Base-by-base conservation (phyloP, 805 yeast genomes). In the Yamadazyma paraphyllophila region DNA sequence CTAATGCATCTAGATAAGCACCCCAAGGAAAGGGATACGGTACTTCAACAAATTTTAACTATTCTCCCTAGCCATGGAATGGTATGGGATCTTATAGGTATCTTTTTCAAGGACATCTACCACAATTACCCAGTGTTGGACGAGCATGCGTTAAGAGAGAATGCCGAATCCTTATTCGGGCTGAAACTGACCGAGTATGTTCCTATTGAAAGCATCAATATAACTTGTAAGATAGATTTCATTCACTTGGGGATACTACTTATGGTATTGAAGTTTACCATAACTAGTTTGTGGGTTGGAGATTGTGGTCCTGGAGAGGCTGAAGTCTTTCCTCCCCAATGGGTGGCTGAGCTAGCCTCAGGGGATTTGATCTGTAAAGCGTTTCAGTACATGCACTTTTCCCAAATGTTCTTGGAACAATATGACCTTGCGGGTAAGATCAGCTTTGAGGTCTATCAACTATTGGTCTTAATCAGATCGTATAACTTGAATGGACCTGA, bases 391-490 rank as follows among this genome's bases (percentile, higher is more conserved):
- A 9, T 43, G 16, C 34, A 43, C 26, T 33, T 49, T 25, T 44
- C 50, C 33, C 43, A 43, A 20, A 13, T 52, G 11, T 69, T 73
- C 39, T 53, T 69, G 13, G 59, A 61, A 44, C 69, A 61, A 46
- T 65, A 67, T 42, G 61, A 66, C 32, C 45, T 59, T 16, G 47
- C 56, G 14, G 56, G 52, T 34, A 63, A 72, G 46, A 69, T 77
- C 36, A 73, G 80, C n/a, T 52, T 82, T 25, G 68, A 75, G 0
- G 66, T 81, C 13, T 61, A 82, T 47, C 85, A 81, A 57, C 74
- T 81, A 49, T 74, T 81, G 7, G 45, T 80, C 36, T 65, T 75
- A 48, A 68, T 79, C 65, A 69, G 78, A 47, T 59, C 75, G 14
- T 82, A 80, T 59, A 77, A 65, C 49, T 65, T 61, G 29, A 64